phyloP scores from a whole-genome alignment of 208 protist genomes.

The Tritrichomonas foetus region DNA sequence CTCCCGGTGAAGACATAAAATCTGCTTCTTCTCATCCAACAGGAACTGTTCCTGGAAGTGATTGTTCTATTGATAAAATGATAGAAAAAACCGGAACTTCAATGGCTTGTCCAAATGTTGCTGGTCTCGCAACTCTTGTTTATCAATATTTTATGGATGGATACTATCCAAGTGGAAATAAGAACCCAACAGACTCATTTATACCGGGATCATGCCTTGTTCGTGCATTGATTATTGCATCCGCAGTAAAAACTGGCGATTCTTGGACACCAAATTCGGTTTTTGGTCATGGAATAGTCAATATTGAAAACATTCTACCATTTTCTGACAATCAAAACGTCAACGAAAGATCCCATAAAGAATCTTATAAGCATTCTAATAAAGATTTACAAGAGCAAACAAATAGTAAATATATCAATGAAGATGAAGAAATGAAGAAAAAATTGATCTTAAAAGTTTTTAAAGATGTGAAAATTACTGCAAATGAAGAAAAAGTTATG shows the following conservation, averaged over 20 bases:
- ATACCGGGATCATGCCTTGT: not conserved
- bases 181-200: not conserved
- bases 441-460: not conserved
- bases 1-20: conserved; percentile 32
- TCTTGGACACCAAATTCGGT: not conserved
- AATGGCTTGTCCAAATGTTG: not conserved
- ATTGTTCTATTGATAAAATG: not conserved
- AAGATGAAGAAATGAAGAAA: not conserved
- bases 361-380: not conserved
- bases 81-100: not conserved
- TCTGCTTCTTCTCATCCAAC: not conserved
- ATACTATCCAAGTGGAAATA: not conserved
- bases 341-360: not conserved
- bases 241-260: not conserved
- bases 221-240: not conserved
- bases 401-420: not conserved
- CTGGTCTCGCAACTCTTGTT: not conserved
- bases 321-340: not conserved
- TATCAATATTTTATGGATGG: not conserved
- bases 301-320: not conserved
- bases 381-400: not conserved
- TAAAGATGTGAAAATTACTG: not conserved
- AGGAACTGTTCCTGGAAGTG: too few species aligned
- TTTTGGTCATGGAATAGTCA: not conserved
- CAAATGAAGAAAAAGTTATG: not conserved